Base-by-base conservation (phyloP, 495 filamentous ascomycete species). In the Penicillium maclennaniae region DNA sequence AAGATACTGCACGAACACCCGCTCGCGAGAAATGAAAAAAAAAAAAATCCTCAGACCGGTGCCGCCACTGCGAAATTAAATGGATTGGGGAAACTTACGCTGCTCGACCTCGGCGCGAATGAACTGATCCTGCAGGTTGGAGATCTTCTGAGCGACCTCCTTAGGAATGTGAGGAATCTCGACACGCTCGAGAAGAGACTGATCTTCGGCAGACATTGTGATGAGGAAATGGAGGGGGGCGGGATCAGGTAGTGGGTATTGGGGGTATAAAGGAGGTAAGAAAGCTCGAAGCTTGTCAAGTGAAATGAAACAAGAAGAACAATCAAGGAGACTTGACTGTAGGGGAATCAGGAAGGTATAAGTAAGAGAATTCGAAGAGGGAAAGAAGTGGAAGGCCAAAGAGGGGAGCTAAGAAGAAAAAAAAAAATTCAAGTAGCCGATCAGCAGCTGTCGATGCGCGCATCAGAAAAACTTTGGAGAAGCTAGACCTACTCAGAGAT, bases 21-120 rank as follows among this genome's bases (percentile, higher is more conserved):
- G 6, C 38, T 17, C 38, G 15, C n/a, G 7, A 23, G 23, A 16
- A 14, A 16, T 2, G 8, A 40, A 20, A 40, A 40, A 14, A 16
- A 10, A 17, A 40, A 20, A 40, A 40, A 19, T 19, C 20, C 19
- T 19, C 38, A 1, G 9, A 14, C 14, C 8, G 31, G 10, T 20
- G 38, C 10, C 38, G 38, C 38, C 38, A 44, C 12, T 10, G 20
- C 41, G 41, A 19, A 43, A 15, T 7, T 19, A 19, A 19, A 7
- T 6, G 23, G 10, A 31, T 31, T 31, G 27, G 45, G 44, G 41
- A 14, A 47, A 73, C 74, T 53, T 65, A 77, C 74, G 37, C 56
- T 72, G 67, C 51, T 75, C 71, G 54, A 75, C 58, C 56, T 73
- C 71, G 7, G 65, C 68, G 27, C 67, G 65, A 27, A 54, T 25